Base-by-base conservation (phyloP, 108 stramenopile genomes). In the Hondaea fermentalgiana region DNA sequence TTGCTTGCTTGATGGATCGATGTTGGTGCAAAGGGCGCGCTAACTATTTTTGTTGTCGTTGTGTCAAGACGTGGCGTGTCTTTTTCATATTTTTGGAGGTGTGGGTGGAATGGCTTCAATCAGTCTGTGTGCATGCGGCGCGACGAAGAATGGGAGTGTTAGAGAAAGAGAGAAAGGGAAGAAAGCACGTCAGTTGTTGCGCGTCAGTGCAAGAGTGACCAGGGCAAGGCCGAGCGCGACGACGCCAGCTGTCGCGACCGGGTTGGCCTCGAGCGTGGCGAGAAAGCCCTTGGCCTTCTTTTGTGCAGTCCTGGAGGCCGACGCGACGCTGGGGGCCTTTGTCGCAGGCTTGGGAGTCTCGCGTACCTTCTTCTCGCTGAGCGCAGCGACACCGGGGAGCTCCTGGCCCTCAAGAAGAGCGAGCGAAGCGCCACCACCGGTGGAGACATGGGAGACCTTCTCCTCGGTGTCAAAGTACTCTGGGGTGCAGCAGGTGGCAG, bases 331-430 rank as follows among this genome's bases (percentile, higher is more conserved):
- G 35, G 35, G 35, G 55, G 55, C 55, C 16, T 57, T 23, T 8
- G 64, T 42, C 1, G 64, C 42, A 17, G 64, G 10, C 25, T 28
- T 42, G 3, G 64, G 10, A 3, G 64, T 69, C 10, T 83, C 51
- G 76, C 76, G 49, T 88, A 88, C 87, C 89, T 92, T 92, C 5
- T 90, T 90, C 89, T 92, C 91, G 87, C 93, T 92, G 17, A 94
- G 91, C 49, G 93, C 93, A 5, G 93, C 93, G 57, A 94, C 93
- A 51, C 93, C 93, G 43, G 87, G 87, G 45, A 99, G 95, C 44
- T 92, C 95, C 93, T 98, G 98, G 60, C 99, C 99, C 92, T 98
- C 99, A 44, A 99, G 94, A 16, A 99, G 94, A 90, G 98, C 99
- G 57, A 99, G 91, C 87, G 95, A 95, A 29, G 99, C 99, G 60